Conservation (phyloP, 345 rosid species). For the Salix suchowensis region DNA sequence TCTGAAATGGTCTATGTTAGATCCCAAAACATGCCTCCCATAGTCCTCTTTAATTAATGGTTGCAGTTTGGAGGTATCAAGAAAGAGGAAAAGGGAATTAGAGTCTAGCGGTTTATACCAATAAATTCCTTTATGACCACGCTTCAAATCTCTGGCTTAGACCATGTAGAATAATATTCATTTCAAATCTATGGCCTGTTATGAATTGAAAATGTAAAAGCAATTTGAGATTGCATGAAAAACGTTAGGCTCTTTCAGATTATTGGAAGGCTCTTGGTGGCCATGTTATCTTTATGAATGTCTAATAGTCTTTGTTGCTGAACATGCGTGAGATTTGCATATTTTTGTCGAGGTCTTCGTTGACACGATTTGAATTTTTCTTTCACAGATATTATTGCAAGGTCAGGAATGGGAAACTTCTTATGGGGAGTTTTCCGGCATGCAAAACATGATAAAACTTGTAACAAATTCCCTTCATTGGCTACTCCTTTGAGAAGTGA, state of each 20-base stretch:
- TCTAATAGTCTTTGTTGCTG: neutral
- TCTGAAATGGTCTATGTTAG: neutral
- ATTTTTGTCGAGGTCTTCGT: neutral
- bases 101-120: too few relatives aligned
- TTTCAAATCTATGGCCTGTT: neutral
- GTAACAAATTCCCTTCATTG: slow-evolving; percentile 2
- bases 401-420: slow-evolving; percentile 20
- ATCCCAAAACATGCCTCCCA: too few relatives aligned
- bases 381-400: slow-evolving; percentile 23
- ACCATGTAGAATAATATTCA: neutral
- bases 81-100: too few relatives aligned
- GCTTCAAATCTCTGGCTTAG: neutral
- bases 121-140: too few relatives aligned
- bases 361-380: neutral
- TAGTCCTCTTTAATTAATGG: too few relatives aligned
- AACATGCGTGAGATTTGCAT: neutral
- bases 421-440: slow-evolving; percentile 40
- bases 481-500: slow-evolving; percentile 1
- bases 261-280: neutral
- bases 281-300: neutral
- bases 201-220: neutral
- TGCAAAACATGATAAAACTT: slow-evolving; percentile 10
- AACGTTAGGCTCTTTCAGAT: neutral
- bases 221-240: neutral
- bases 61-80: too few relatives aligned